Evolutionary conservation across 139 green algal species (phyloP).

Genomic region (Closterium sp.): DNA sequence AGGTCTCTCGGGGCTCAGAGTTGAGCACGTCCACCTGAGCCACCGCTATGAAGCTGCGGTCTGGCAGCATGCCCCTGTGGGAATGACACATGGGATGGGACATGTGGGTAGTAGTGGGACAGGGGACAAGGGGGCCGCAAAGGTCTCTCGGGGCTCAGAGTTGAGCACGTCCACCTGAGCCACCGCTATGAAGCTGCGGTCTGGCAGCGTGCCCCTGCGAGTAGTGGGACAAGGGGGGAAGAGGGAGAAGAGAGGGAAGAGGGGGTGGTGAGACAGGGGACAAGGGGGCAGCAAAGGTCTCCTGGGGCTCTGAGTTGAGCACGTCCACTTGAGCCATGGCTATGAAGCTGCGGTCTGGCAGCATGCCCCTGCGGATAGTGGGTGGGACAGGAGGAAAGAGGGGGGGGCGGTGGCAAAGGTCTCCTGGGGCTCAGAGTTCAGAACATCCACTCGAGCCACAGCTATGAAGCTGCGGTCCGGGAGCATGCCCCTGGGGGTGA

Average conservation of each 20-base stretch:
- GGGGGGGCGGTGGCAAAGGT: not conserved
- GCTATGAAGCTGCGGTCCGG: not conserved
- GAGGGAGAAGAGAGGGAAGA: not conserved
- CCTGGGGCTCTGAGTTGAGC: not conserved
- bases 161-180: not conserved
- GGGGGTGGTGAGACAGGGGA: too few relatives aligned
- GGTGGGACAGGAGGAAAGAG: conserved; percentile 2
- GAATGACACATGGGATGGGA: not conserved
- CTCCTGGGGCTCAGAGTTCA: not conserved
- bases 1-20: not conserved
- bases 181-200: not conserved
- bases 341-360: not conserved
- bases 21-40: not conserved
- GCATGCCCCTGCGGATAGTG: not conserved
- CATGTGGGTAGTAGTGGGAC: too few relatives aligned
- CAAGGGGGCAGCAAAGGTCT: conserved; percentile 1
- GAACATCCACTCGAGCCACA: not conserved
- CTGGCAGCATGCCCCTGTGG: not conserved
- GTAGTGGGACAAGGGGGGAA: not conserved
- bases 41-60: not conserved
- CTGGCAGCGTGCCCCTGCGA: not conserved
- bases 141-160: not conserved
- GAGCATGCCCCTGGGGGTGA: not conserved
- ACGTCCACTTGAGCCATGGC: not conserved
- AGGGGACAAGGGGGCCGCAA: too few relatives aligned